A percentile compares a stretch with the other conserved stretches of the same genome.
Conservation (phyloP, 257 asterid genomes). For the Catharanthus roseus region DNA sequence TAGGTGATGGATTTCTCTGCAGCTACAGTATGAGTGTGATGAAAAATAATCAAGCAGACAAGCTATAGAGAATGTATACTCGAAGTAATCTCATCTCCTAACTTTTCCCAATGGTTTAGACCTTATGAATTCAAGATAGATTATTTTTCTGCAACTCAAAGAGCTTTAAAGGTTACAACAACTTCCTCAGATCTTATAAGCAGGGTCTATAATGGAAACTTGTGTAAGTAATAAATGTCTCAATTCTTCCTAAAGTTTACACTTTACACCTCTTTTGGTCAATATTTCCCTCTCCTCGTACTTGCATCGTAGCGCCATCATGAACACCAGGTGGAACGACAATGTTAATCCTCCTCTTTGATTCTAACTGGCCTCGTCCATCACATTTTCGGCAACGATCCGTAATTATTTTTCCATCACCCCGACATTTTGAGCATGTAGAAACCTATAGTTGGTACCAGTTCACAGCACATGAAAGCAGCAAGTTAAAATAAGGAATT, state of each 20-base stretch:
- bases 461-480: slow-evolving; percentile 38
- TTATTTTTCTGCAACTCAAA: background rate
- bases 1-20: background rate
- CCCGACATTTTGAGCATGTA: slow-evolving; percentile 73
- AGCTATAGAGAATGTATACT: too few species aligned
- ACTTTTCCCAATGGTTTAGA: background rate
- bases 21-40: background rate
- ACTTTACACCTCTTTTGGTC: slow-evolving; percentile 71
- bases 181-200: background rate
- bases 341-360: slow-evolving; percentile 59
- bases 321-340: slow-evolving; percentile 79
- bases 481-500: slow-evolving; percentile 1
- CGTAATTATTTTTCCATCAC: slow-evolving; percentile 78
- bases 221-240: background rate
- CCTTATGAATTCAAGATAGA: background rate
- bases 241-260: slow-evolving; percentile 11
- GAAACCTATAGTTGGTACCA: slow-evolving; percentile 70
- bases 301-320: slow-evolving; percentile 75
- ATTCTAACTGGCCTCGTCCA: slow-evolving; percentile 61
- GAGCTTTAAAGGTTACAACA: background rate
- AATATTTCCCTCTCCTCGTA: slow-evolving; percentile 85
- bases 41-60: background rate
- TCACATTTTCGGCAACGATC: slow-evolving; percentile 72
- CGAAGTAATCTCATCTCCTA: too few species aligned
- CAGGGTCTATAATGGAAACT: background rate